Evolutionary conservation across 345 rosid genomes (phyloP), one percentile per base, ranked within the genome.

Genomic region (Lagerstroemia speciosa): DNA sequence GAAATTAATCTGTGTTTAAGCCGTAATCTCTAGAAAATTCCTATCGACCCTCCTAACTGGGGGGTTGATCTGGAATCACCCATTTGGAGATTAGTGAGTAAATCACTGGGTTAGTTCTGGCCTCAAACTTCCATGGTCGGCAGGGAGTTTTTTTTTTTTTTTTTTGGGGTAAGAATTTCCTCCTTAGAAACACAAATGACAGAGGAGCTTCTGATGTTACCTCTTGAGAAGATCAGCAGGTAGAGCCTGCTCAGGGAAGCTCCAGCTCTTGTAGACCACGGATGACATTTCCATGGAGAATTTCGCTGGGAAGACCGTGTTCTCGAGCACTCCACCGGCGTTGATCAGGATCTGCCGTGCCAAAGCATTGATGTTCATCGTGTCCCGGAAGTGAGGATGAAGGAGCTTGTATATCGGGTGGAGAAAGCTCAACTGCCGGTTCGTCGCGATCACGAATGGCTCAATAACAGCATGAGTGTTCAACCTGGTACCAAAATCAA

Each of bases 321-420:
- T 75, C 78, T 93, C 98, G 2, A 93, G 77, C 34, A 90, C 71
- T 43, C 98, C 97, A 0, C 83, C 89, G 0, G 92, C 86, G 74
- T 90, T 93, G 77, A 90, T 93, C 66, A 93, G 93, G 63, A 84
- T 78, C 76, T 93, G 97, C 41, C 97, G 75, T 6, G 96, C 91
- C 68, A 87, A 72, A 57, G 98, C 98, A 29, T 93, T 93, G 75
- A 93, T 93, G 69, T 85, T 82, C 96, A 93, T 89, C 20, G 97
- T 90, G 77, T 93, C 98, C 0, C 87, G 92, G 74, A 90, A 92
- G 75, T 92, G 98, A 31, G 98, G 98, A 67, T 86, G 92, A 66
- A 92, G 67, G 66, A 93, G 91, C 86, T 87, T 90, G 69, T 87
- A 75, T 67, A 93, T 90, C 57, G 98, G 97, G 74, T 93, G 98